Evolutionary conservation across 805 yeast genomes (phyloP), one percentile per base, ranked within the genome.

Genomic region (Yamadazyma philogaea): DNA sequence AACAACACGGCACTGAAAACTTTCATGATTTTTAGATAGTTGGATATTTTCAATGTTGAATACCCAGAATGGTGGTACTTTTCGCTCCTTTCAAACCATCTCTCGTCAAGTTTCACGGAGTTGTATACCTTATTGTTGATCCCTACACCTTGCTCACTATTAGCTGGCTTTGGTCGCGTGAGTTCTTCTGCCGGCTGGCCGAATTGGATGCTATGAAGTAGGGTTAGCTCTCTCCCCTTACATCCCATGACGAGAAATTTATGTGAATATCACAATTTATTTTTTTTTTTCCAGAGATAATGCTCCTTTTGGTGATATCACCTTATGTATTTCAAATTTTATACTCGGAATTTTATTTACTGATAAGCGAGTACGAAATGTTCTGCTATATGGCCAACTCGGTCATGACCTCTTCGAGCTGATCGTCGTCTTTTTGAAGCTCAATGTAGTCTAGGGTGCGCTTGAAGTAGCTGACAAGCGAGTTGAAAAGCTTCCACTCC

Each of bases 401-500:
- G 3, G 37, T 26, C 8, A 54, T 47, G 2, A 84, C 78, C 45
- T 76, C 74, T 42, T 72, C 75, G 60, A 83, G 87, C 52, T 89
- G 68, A 22, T 78, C 82, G 53, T 88, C 96, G 32, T 71, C 80
- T 49, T 80, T 78, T 57, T 88, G 95, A 16, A 78, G 78, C 12
- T 65, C 66, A 42, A 90, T 81, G 55, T 85, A 90, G 28, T 67
- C 75, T 57, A 88, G 64, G 0, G 95, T 85, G 46, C 96, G 73
- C 40, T 78, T 72, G 56, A 88, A 87, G 59, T 46, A 50, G 7
- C 46, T 48, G 30, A 54, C 56, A 17, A 66, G 60, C 14, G 58
- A 57, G 14, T 52, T 54, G 40, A 66, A 58, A 32, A 64, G 56
- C 12, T 56, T 63, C 11, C 45, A 57, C 32, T 53, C 62, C 14